Evolutionary conservation across 2,329 filamentous ascomycete genomes (phyloP).

Genomic region (Allantophomopsis lycopodina): DNA sequence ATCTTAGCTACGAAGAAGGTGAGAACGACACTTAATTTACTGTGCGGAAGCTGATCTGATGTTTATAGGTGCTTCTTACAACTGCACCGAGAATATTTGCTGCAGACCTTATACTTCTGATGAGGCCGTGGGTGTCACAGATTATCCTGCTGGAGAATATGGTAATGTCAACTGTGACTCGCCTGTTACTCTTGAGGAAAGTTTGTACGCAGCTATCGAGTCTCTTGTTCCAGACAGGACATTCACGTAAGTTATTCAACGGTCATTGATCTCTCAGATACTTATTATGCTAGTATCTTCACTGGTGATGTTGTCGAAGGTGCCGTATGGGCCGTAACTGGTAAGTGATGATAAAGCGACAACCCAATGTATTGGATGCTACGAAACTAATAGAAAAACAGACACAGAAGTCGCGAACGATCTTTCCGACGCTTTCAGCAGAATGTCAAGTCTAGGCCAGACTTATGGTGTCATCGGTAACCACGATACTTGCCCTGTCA

Average conservation of each 20-base stretch:
- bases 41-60: too few relatives aligned
- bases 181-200: constrained; percentile 22
- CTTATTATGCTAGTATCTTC: constrained; percentile 14
- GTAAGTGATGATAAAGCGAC: too few relatives aligned
- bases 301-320: constrained; percentile 26
- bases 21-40: too few relatives aligned
- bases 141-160: constrained; percentile 22
- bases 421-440: constrained; percentile 21
- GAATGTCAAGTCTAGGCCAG: constrained; percentile 16
- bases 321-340: constrained; percentile 21
- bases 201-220: constrained; percentile 23
- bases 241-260: constrained; percentile 10
- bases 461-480: constrained; percentile 24
- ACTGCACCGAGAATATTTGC: constrained; percentile 27
- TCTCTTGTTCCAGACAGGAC: constrained; percentile 15
- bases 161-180: constrained; percentile 24
- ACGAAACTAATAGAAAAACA: not conserved
- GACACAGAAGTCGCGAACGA: constrained; percentile 18
- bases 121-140: constrained; percentile 22
- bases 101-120: constrained; percentile 22
- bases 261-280: too few relatives aligned
- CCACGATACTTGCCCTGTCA: constrained; percentile 23
- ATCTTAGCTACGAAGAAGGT: constrained; percentile 20
- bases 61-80: constrained; percentile 19
- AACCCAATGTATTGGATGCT: too few relatives aligned